These are phyloP conservation scores for Cyphellophora europaea DNA, from an alignment of 2,329 filamentous ascomycete species.

Conservation along the genomic window DNA sequence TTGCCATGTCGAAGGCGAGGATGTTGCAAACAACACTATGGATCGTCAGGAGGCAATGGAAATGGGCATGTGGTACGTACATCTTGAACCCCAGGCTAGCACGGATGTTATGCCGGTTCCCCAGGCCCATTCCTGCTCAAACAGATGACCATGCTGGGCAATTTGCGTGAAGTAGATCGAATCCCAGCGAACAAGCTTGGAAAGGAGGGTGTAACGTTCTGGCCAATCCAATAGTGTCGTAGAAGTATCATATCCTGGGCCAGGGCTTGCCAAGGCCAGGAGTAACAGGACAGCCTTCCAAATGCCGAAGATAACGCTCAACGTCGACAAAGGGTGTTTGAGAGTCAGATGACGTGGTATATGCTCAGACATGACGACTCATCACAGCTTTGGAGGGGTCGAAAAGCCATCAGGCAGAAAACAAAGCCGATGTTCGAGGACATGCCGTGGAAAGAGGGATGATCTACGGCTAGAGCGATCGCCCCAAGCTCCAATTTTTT, in stretches of 20 bases:
- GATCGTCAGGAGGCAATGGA: no score
- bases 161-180: constrained; percentile 50
- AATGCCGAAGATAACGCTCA: constrained; percentile 30
- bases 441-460: no score
- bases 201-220: constrained; percentile 2
- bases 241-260: constrained; percentile 55
- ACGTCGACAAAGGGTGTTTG: constrained; percentile 5
- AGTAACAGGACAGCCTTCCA: constrained; percentile 50
- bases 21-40: background rate
- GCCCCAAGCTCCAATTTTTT: no score
- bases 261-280: constrained; percentile 42
- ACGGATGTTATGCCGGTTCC: constrained; percentile 39
- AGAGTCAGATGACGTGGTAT: no score
- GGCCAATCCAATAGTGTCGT: constrained; percentile 36
- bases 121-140: constrained; percentile 61
- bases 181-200: constrained; percentile 51
- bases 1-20: background rate
- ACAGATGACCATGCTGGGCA: constrained; percentile 45
- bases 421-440: no score
- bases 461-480: no score
- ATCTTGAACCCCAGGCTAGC: constrained; percentile 14
- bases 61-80: no score
- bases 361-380: no score
- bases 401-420: no score
- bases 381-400: no score